A percentile compares a stretch with the other conserved stretches of the same genome.
phyloP scores from a whole-genome alignment of 345 rosid genomes.

The Syzygium grande region DNA sequence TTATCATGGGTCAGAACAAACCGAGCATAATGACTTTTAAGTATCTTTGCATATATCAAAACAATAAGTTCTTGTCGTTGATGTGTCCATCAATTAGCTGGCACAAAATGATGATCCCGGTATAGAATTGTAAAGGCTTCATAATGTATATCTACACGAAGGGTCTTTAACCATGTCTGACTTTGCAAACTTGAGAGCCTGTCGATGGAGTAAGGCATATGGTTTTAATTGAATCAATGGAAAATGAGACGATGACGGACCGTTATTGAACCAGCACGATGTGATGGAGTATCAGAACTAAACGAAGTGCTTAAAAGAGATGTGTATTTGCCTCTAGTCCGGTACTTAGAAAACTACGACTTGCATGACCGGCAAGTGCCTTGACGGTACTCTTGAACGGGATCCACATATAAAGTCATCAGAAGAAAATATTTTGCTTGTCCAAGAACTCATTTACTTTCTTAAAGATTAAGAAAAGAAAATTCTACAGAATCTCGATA shows the following conservation, averaged over 20 bases:
- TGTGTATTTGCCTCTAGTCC: not conserved
- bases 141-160: not conserved
- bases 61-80: not conserved
- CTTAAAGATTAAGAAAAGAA: not conserved
- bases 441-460: not conserved
- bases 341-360: not conserved
- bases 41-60: not conserved
- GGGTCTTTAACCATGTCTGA: not conserved
- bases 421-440: not conserved
- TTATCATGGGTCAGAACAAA: not conserved
- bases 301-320: not conserved
- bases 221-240: not conserved
- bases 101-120: not conserved
- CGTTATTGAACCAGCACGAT: not conserved
- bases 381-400: not conserved
- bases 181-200: not conserved
- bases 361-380: not conserved
- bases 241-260: not conserved
- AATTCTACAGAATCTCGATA: too few relatives aligned
- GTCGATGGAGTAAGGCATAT: not conserved
- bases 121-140: not conserved
- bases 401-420: not conserved
- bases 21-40: not conserved
- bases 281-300: not conserved
- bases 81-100: not conserved